Percentiles rank a stretch among this genome's conserved stretches.
Conservation (phyloP, 2,329 filamentous ascomycete genomes). For the Aureobasidium sp. region DNA sequence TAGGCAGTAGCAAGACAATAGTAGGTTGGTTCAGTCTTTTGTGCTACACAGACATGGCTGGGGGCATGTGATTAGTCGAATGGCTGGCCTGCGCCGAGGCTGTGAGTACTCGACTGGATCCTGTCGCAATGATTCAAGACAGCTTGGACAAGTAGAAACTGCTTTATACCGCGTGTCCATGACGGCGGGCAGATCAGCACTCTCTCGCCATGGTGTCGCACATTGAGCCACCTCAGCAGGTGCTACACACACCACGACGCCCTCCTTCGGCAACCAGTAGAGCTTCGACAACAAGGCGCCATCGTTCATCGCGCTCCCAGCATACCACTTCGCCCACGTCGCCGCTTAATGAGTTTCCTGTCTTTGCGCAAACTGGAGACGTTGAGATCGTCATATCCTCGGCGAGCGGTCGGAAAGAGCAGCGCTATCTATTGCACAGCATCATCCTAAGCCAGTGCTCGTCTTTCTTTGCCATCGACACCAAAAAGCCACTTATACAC, state of each 20-base stretch:
- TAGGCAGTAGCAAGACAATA: not conserved
- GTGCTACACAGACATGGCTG: constrained; percentile 9
- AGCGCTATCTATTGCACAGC: constrained; percentile 78
- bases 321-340: constrained; percentile 48
- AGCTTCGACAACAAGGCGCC: constrained; percentile 50
- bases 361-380: constrained; percentile 85
- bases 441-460: constrained; percentile 85
- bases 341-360: constrained; percentile 79
- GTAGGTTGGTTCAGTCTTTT: not conserved
- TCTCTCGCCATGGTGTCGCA: constrained; percentile 54
- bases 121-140: not conserved
- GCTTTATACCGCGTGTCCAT: not conserved
- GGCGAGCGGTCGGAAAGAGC: constrained; percentile 61
- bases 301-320: constrained; percentile 75
- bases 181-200: not conserved
- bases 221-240: constrained; percentile 42
- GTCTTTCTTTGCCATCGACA: constrained; percentile 79
- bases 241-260: constrained; percentile 36
- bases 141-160: not conserved
- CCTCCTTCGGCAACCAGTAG: constrained; percentile 60
- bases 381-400: constrained; percentile 73
- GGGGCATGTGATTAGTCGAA: constrained; percentile 7
- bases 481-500: constrained; percentile 50
- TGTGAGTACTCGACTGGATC: not conserved
- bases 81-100: constrained; percentile 8